Base-by-base conservation (phyloP, 2,329 filamentous ascomycete species). In the Aspergillus persii region DNA sequence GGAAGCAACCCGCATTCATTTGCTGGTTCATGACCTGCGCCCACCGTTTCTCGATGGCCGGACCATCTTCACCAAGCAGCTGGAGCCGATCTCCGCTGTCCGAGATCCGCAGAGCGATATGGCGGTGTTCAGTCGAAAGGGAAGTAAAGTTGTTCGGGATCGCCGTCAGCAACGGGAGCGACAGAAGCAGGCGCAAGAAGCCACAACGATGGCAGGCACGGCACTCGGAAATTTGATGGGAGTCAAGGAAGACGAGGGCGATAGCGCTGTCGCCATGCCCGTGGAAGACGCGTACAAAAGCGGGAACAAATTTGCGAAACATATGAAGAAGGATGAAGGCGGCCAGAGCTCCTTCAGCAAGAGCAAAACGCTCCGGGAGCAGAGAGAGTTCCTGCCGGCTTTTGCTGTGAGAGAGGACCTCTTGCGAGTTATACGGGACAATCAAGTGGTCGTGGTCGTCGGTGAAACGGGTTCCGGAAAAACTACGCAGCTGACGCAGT, bases 401-500 rank as follows among this genome's bases (percentile, higher is more conserved):
- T 99, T 99, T 80, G 95, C 95, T 0, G 95, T 99, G 2, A 85
- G 96, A 41, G 95, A 99, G 74, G 94, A 99, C 65, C 80, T 99
- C 6, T 79, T 99, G 54, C 85, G 92, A 52, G 92, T 98, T 5
- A 96, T 99, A 65, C 84, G 94, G 61, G 95, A 99, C 76, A 98
- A 99, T 69, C 95, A 99, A 74, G 95, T 99, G 54, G 86, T 96
- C 47, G 96, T 99, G 64, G 94, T 98, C 2, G 92, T 99, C 53
- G 95, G 95, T 50, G 94, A 99, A 78, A 99, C 95, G 1, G 95
- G 95, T 4, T 98, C 94, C 0, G 95, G 95, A 53, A 99, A 99
- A 78, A 99, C 95, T 3, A 99, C 95, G 0, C 95, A 99, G 76
- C 79, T 99, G 61, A 97, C 96, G 0, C 96, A 99, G 71, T 99